A percentile compares a stretch with the other conserved stretches of the same genome.
Evolutionary conservation across 108 stramenopile genomes (phyloP).

Genomic region (Seminavis robusta): DNA sequence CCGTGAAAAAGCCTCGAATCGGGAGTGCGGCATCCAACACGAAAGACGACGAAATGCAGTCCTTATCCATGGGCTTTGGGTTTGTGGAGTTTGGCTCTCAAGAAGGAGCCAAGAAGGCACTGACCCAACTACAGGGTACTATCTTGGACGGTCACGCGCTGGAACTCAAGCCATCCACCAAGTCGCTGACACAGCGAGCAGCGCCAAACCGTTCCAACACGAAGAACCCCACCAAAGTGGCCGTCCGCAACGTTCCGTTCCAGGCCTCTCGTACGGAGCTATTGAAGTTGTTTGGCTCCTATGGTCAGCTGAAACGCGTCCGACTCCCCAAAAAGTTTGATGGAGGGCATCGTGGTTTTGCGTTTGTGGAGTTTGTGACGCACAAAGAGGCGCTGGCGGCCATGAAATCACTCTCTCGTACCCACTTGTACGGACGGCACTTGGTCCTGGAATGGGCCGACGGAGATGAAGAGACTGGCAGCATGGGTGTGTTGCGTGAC

Average conservation of each 20-base stretch:
- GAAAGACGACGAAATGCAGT: slow-evolving; percentile 17
- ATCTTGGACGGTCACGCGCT: slow-evolving; percentile 89
- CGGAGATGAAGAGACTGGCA: slow-evolving; percentile 59
- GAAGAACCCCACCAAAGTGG: slow-evolving; percentile 79
- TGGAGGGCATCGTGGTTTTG: slow-evolving; percentile 96
- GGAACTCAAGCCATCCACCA: slow-evolving; percentile 82
- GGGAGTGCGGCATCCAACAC: not conserved
- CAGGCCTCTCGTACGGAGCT: slow-evolving; percentile 92
- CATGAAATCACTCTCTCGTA: slow-evolving; percentile 75
- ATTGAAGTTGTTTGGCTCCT: slow-evolving; percentile 87
- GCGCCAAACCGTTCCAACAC: slow-evolving; percentile 5
- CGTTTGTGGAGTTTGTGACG: slow-evolving; percentile 94
- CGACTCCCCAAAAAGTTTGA: slow-evolving; percentile 98
- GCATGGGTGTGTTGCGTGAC: slow-evolving; percentile 48
- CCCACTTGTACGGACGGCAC: slow-evolving; percentile 98
- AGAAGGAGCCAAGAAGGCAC: slow-evolving; percentile 64
- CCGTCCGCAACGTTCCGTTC: slow-evolving; percentile 97
- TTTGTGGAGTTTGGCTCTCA: slow-evolving; percentile 93
- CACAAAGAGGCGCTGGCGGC: slow-evolving; percentile 91
- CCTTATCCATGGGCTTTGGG: slow-evolving; percentile 94
- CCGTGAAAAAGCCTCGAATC: slow-evolving; percentile 30
- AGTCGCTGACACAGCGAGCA: slow-evolving; percentile 29
- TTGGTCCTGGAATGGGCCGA: slow-evolving; percentile 96
- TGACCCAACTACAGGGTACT: slow-evolving; percentile 79
- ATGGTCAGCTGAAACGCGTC: slow-evolving; percentile 90